Conservation (phyloP, 345 rosid genomes). For the Bruguiera gymnorhiza region DNA sequence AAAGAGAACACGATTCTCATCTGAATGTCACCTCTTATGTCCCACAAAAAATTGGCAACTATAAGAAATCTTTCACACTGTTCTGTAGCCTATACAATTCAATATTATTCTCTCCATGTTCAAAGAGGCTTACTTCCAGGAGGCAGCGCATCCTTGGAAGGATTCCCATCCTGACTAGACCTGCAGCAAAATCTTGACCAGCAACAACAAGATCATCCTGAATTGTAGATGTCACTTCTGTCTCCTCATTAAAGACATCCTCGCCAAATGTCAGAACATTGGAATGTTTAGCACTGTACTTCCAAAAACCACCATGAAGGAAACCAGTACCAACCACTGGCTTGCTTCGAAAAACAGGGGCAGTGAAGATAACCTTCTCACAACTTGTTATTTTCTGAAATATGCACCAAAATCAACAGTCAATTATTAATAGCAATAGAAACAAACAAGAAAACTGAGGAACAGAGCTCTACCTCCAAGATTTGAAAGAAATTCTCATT, state of each 20-base stretch:
- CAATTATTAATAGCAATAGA: constrained; percentile 2
- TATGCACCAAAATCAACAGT: constrained; percentile 13
- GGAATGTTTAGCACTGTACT: constrained; percentile 86
- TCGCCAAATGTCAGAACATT: constrained; percentile 51
- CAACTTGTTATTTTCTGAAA: constrained; percentile 49
- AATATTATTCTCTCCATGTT: background rate
- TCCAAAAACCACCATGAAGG: constrained; percentile 85
- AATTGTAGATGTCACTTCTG: constrained; percentile 62
- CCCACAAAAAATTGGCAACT: background rate
- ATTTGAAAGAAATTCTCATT: constrained; percentile 60
- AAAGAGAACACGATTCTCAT: background rate
- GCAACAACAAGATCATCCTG: constrained; percentile 81
- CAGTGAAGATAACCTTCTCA: constrained; percentile 52
- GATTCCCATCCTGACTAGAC: constrained; percentile 87
- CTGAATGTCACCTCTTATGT: background rate
- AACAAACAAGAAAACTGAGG: background rate
- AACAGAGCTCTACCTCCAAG: constrained; percentile 57
- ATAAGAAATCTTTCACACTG: background rate
- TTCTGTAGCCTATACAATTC: background rate
- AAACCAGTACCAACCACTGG: constrained; percentile 72
- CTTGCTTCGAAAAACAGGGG: constrained; percentile 80
- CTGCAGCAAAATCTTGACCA: constrained; percentile 91
- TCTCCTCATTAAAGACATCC: constrained; percentile 47
- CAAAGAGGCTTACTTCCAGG: constrained; percentile 58
- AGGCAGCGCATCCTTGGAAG: constrained; percentile 65